Evolutionary conservation across 1,284 basidiomycete species (phyloP).

Genomic region (Malassezia japonica): DNA sequence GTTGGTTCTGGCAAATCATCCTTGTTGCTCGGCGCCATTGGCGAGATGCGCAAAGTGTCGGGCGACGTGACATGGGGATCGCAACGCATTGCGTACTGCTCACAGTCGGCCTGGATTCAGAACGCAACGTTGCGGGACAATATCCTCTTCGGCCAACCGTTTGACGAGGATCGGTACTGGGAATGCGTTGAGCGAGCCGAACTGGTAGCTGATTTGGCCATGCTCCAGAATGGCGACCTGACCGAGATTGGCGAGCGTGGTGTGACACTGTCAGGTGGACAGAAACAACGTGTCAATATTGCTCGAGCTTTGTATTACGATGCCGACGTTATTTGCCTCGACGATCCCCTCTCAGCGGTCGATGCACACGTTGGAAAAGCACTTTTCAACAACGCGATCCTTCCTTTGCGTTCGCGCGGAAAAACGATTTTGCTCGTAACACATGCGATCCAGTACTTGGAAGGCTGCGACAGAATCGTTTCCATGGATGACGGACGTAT

Average conservation of each 20-base stretch:
- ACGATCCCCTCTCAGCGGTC: constrained; percentile 63
- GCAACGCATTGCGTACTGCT: constrained; percentile 60
- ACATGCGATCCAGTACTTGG: constrained; percentile 53
- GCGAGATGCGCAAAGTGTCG: constrained; percentile 35
- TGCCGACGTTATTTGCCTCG: constrained; percentile 60
- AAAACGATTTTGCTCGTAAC: constrained; percentile 46
- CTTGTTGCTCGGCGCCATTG: constrained; percentile 36
- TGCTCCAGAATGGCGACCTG: constrained; percentile 64
- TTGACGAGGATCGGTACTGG: constrained; percentile 54
- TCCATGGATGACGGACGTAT: constrained; percentile 63
- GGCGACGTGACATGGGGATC: constrained; percentile 38
- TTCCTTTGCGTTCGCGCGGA: constrained; percentile 25
- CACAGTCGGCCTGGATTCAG: constrained; percentile 81
- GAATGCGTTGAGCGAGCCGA: constrained; percentile 31
- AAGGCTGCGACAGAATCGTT: constrained; percentile 58
- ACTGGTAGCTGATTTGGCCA: constrained; percentile 57
- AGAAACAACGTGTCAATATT: constrained; percentile 63
- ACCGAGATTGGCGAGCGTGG: constrained; percentile 57
- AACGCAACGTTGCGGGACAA: constrained; percentile 61
- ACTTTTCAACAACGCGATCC: constrained; percentile 43
- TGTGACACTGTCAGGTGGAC: constrained; percentile 53
- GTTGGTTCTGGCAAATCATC: constrained; percentile 45
- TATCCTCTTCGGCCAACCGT: constrained; percentile 50
- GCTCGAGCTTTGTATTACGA: constrained; percentile 64
- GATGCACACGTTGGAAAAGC: constrained; percentile 48